phyloP scores from a whole-genome alignment of 192 early-diverging fungal genomes.

The Podila epigama region DNA sequence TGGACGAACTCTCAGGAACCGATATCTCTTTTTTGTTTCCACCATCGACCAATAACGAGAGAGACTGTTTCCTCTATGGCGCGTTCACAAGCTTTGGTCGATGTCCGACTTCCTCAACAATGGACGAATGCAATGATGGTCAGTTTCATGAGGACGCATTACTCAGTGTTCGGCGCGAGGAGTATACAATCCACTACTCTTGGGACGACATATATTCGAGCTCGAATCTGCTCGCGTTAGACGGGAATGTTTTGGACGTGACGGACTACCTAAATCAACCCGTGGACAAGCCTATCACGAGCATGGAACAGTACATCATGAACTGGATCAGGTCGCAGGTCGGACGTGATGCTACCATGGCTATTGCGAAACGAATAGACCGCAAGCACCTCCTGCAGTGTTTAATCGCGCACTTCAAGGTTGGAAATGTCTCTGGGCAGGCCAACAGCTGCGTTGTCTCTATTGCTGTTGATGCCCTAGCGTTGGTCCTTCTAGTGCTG shows the following conservation, averaged over 20 bases:
- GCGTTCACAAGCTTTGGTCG: neutral
- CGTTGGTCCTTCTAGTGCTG: conserved; percentile 10
- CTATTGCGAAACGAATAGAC: conserved; percentile 9
- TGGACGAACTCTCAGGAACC: neutral
- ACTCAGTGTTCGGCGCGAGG: neutral
- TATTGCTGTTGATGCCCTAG: conserved; percentile 13
- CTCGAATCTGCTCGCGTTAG: conserved; percentile 10
- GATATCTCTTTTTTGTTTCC: neutral
- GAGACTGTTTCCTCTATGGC: neutral
- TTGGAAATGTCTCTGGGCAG: conserved; percentile 24
- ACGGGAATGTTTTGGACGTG: conserved; percentile 21
- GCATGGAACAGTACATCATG: conserved; percentile 10
- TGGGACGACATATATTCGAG: conserved; percentile 3
- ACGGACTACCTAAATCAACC: conserved; percentile 27
- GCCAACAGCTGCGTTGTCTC: conserved; percentile 15
- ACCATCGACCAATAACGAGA: neutral
- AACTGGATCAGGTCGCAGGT: conserved; percentile 20
- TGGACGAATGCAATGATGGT: neutral
- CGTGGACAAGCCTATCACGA: neutral
- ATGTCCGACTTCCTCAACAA: neutral
- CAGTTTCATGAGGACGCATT: neutral
- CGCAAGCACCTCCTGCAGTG: neutral
- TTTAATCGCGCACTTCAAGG: conserved; percentile 16
- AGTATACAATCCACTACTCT: conserved; percentile 4
- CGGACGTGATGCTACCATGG: conserved; percentile 20